Conservation (phyloP, 345 rosid species). For the Kernera saxatilis region DNA sequence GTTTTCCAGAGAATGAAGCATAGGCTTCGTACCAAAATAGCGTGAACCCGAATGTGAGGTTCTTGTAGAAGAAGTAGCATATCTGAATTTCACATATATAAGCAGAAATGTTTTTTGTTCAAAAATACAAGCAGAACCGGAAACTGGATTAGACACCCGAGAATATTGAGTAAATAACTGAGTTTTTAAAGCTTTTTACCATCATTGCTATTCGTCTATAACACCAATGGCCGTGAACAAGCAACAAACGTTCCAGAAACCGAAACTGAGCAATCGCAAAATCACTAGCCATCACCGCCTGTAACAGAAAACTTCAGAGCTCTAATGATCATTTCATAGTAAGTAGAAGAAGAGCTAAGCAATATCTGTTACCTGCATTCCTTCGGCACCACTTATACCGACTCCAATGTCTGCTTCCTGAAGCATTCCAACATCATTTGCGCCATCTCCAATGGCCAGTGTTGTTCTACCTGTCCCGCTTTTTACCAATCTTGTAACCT, state of each 20-base stretch:
- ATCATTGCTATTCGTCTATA: conserved; percentile 84
- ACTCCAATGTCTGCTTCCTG: conserved; percentile 98
- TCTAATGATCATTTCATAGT: background rate
- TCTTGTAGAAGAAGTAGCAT: conserved; percentile 97
- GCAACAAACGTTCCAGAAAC: conserved; percentile 68
- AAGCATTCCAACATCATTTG: conserved; percentile 94
- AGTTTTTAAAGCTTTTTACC: conserved; percentile 39
- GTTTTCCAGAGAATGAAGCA: conserved; percentile 88
- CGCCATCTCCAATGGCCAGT: conserved; percentile 87
- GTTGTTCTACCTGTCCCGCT: conserved; percentile 51
- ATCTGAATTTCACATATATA: conserved; percentile 60
- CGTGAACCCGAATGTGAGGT: conserved; percentile 82
- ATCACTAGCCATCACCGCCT: conserved; percentile 98
- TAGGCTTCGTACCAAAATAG: conserved; percentile 91
- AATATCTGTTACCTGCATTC: conserved; percentile 67
- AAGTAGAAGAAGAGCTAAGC: background rate
- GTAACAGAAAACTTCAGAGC: background rate
- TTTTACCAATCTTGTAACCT: conserved; percentile 90
- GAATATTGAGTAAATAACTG: background rate
- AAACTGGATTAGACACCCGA: too few relatives aligned
- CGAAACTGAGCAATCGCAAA: conserved; percentile 85
- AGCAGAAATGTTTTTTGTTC: too few relatives aligned
- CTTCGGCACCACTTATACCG: conserved; percentile 92
- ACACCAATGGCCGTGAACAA: conserved; percentile 99
- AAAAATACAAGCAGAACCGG: background rate